These are phyloP conservation scores for Penicillium atrosanguineum DNA, from an alignment of 495 filamentous ascomycete genomes.

Conservation along the genomic window DNA sequence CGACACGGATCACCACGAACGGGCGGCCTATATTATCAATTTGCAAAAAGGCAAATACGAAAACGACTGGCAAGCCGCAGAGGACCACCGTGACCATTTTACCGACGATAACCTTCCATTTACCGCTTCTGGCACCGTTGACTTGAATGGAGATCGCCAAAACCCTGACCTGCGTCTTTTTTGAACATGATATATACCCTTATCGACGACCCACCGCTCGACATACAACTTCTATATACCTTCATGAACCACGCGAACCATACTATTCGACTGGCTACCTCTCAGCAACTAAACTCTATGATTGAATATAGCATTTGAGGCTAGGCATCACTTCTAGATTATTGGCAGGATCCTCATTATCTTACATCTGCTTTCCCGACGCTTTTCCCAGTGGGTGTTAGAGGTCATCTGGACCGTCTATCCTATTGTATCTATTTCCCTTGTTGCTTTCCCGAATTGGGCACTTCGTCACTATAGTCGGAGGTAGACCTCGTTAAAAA, in stretches of 20 bases:
- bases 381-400: constrained; percentile 17
- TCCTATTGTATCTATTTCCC: constrained; percentile 7
- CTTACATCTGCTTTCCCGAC: constrained; percentile 18
- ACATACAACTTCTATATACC: background rate
- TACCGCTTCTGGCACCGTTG: constrained; percentile 8
- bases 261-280: background rate
- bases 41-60: constrained; percentile 2
- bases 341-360: constrained; percentile 15
- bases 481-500: constrained; percentile 11
- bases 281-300: background rate
- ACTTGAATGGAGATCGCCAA: constrained; percentile 16
- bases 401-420: constrained; percentile 19
- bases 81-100: background rate
- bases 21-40: constrained; percentile 7
- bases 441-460: constrained; percentile 7
- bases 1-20: background rate
- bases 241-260: background rate
- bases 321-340: constrained; percentile 4
- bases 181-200: constrained; percentile 1
- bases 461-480: constrained; percentile 14
- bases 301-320: constrained; percentile 7
- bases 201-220: background rate
- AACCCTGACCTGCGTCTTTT: constrained; percentile 10
- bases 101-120: background rate
- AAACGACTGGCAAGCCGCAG: constrained; percentile 6